Percentiles rank a stretch among this genome's conserved stretches.
Evolutionary conservation across 2,329 filamentous ascomycete genomes (phyloP).

Genomic region (Apiospora arundinis): DNA sequence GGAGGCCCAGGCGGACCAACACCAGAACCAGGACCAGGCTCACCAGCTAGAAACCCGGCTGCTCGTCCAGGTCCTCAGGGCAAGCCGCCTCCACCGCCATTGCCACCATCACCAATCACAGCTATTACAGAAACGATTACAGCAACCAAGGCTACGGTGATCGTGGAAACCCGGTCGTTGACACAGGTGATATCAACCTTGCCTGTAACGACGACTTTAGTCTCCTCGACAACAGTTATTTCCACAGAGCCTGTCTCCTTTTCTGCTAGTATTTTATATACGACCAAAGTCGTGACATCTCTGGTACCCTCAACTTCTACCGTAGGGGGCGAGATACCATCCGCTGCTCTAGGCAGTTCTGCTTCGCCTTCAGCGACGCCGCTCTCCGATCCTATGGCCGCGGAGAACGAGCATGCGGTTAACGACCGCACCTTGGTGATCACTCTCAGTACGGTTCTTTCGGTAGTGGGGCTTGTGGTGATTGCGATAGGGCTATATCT

Average conservation of each 20-base stretch:
- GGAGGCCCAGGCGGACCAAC: neutral
- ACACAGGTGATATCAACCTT: neutral
- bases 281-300: neutral
- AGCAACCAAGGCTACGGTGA: neutral
- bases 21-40: neutral
- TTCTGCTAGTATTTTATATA: neutral
- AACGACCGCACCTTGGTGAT: slow-evolving; percentile 54
- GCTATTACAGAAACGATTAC: neutral
- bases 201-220: neutral
- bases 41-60: neutral
- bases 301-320: neutral
- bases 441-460: slow-evolving; percentile 55
- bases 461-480: slow-evolving; percentile 51
- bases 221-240: slow-evolving; percentile 15
- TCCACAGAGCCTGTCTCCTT: neutral
- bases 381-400: neutral
- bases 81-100: neutral
- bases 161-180: neutral
- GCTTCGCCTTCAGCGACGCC: neutral
- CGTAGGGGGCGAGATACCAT: neutral
- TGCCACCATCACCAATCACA: neutral
- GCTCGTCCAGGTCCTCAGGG: neutral
- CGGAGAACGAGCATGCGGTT: slow-evolving; percentile 13
- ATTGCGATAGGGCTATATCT: slow-evolving; percentile 45
- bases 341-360: neutral